A percentile compares a stretch with the other conserved stretches of the same genome.
Conservation (phyloP, 108 stramenopile genomes). For the Nitzschia sp. region DNA sequence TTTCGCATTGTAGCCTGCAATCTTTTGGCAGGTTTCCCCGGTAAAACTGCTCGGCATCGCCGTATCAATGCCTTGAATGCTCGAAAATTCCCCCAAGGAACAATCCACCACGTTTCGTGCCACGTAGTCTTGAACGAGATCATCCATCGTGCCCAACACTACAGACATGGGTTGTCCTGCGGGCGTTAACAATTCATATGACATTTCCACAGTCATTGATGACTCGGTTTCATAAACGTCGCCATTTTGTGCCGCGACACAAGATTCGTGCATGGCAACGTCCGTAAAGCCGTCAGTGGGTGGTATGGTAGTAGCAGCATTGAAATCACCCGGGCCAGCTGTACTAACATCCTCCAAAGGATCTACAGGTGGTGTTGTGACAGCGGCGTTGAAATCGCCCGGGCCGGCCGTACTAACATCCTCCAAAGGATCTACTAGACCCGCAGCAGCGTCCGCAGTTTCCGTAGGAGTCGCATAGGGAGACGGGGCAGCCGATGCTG, state of each 20-base stretch:
- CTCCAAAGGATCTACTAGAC: no score
- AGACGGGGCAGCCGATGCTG: no score
- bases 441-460: no score
- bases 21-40: background rate
- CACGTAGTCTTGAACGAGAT: constrained; percentile 20
- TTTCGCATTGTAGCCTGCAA: background rate
- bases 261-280: background rate
- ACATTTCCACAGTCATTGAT: constrained; percentile 7
- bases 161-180: background rate
- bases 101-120: constrained; percentile 21
- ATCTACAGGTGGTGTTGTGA: background rate
- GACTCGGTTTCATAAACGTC: constrained; percentile 15
- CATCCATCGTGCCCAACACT: constrained; percentile 7
- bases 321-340: no score
- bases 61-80: constrained; percentile 16
- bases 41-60: background rate
- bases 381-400: background rate
- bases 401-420: no score
- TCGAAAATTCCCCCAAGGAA: background rate
- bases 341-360: no score
- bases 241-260: constrained; percentile 18
- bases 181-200: constrained; percentile 27
- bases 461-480: no score
- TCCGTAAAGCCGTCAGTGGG: background rate
- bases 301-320: background rate